Base-by-base conservation (phyloP, 2,329 filamentous ascomycete species). In the Aschersonia sp. region DNA sequence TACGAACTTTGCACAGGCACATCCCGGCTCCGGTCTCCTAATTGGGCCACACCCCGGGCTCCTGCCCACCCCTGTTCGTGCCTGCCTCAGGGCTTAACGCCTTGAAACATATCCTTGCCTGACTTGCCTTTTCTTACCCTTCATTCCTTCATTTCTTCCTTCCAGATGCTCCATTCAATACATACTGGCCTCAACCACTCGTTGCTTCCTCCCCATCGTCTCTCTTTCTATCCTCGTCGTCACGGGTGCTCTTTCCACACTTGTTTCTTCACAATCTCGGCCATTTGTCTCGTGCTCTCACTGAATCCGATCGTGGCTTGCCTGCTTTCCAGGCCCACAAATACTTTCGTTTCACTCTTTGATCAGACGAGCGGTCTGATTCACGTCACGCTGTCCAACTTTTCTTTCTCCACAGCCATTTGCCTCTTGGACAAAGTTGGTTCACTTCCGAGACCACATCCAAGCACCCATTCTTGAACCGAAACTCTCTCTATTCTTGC, bases 1-100 rank as follows among this genome's bases (percentile, higher is more conserved):
- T 48, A 48, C 47, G 47, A 48, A 43, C 35, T 48, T 45, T 43
- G 45, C 47, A 45, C 47, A 43, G 44, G 43, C 40, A 30, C 9
- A 41, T 30, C 46, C 46, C n/a, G 20, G 30, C 31, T 20, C 12
- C 47, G 35, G 6, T 31, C 44, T 12, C 28, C 45, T 9, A 30
- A 5, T 46, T 35, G 12, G 1, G 28, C 43, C 43, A 9, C 12
- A 4, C 32, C 31, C 28, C 31, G 10, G 10, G 31, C 31, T 32
- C 44, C 44, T 38, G 12, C 9, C 5, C 6, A 31, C 29, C 41
- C 46, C 41, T 47, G 46, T 40, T 44, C 31, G 28, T 45, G 40
- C 40, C 46, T 41, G n/a, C 31, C 35, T 30, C 44, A 9, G 44
- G 38, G 41, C 44, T 31, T 31, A 38, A 40, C 31, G 28, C 44